Base-by-base conservation (phyloP, 257 asterid genomes). In the Nicotiana tomentosiformis region DNA sequence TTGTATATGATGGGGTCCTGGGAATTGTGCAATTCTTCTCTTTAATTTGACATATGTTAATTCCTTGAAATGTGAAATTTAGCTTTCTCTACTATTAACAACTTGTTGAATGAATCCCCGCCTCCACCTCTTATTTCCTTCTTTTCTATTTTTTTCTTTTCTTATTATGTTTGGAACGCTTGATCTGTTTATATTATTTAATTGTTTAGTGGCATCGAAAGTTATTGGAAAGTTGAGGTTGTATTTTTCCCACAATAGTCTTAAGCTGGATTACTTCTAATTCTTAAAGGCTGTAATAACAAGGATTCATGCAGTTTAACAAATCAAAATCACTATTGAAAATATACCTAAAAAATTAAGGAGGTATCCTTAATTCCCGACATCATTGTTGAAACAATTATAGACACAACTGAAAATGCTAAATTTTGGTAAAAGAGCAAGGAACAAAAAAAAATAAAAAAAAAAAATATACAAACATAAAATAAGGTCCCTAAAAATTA, bases 11-110 rank as follows among this genome's bases (percentile, higher is more conserved):
- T 85, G 84, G 84, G 39, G 33, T 23, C 16, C 65, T 86, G 89
- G 89, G 87, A 81, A 82, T 84, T 87, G 90, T 86, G 90, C 89
- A 88, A 86, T 86, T 84, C 85, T 86, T 46, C 85, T 82, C 79
- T 51, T 65, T 81, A 82, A 43, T 43, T 43, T 43, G 3, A 43
- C 51, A 58, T 78, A 85, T 84, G 58, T 78, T 84, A 84, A 68
- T 84, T 15, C 55, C 11, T 69, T 37, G 57, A 66, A 14, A 37
- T 69, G 77, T 69, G 77, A 37, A 69, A 69, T 43, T 69, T 26
- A 37, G 49, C 29, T 69, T 69, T 30, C 14, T 49, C 56, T 10
- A 2, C 16, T 46, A 68, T 2, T 66, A 1, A 12, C 17, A 33
- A 20, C 56, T 29, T 11, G 10, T 68, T 37, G 5, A 68, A 33